These are phyloP conservation scores for Asterochloris sp. DNA, from an alignment of 139 green algal species.

Conservation along the genomic window DNA sequence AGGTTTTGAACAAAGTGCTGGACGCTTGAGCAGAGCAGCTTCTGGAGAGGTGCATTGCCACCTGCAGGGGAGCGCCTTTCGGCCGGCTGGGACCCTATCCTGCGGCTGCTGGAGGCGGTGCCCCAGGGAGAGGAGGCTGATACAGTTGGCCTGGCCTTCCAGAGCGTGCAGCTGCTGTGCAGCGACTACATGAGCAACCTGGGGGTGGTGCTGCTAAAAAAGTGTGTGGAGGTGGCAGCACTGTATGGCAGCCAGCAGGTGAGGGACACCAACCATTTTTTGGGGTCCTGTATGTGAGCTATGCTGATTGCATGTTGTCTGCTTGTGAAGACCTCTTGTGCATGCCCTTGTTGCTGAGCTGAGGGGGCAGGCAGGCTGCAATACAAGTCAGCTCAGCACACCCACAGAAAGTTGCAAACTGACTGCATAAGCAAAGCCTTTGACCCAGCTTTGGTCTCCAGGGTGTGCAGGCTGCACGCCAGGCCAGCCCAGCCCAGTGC, in stretches of 20 bases:
- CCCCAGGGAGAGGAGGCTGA: conserved; percentile 43
- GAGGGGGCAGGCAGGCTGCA: too few relatives aligned
- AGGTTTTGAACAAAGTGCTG: too few relatives aligned
- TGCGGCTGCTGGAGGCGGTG: conserved; percentile 72
- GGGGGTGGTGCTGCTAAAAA: conserved; percentile 35
- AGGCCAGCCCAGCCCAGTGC: too few relatives aligned
- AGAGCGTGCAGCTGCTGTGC: conserved; percentile 63
- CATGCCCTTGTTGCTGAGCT: too few relatives aligned
- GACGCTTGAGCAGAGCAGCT: too few relatives aligned
- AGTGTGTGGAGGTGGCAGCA: conserved; percentile 61
- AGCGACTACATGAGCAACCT: conserved; percentile 69
- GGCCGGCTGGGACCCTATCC: conserved; percentile 72
- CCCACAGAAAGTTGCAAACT: too few relatives aligned
- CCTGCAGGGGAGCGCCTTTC: conserved; percentile 65
- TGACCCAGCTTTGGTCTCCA: too few relatives aligned
- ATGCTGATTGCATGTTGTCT: neutral
- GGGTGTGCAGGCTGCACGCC: too few relatives aligned
- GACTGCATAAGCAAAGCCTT: too few relatives aligned
- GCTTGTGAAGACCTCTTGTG: neutral
- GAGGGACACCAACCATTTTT: neutral
- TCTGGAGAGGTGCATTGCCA: too few relatives aligned
- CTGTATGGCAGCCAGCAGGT: conserved; percentile 57
- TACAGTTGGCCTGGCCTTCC: conserved; percentile 61
- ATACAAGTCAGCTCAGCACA: too few relatives aligned
- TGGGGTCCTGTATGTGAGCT: too few relatives aligned